phyloP scores from a whole-genome alignment of 2,329 filamentous ascomycete genomes.

The Trichophyton mentagrophytes region DNA sequence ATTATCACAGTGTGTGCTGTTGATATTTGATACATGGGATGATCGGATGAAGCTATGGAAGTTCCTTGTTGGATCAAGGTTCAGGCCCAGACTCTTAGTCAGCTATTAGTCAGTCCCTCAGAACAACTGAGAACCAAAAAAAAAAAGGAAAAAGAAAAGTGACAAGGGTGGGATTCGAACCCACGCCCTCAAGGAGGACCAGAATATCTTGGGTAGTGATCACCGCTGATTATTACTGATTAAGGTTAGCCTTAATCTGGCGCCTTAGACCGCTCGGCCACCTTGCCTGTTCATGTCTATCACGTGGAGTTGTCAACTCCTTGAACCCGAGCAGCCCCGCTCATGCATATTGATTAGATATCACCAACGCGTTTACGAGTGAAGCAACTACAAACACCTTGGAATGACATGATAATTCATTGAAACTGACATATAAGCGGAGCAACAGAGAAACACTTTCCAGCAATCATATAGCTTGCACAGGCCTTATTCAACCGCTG shows the following conservation, averaged over 20 bases:
- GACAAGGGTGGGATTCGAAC: slow-evolving; percentile 5
- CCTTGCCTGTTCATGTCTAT: slow-evolving; percentile 2
- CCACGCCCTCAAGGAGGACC: slow-evolving; percentile 1
- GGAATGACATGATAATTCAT: not conserved
- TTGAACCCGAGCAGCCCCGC: not conserved
- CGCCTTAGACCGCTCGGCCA: slow-evolving; percentile 4
- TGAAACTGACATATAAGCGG: no score
- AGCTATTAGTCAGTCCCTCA: not conserved
- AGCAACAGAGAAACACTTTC: no score
- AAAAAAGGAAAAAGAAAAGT: not conserved
- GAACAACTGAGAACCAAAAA: not conserved
- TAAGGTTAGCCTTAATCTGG: slow-evolving; percentile 4
- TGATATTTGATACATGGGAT: not conserved
- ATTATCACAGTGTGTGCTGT: not conserved
- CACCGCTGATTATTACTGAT: not conserved
- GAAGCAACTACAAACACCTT: not conserved
- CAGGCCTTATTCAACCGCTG: no score
- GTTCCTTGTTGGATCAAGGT: not conserved
- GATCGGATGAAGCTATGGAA: not conserved
- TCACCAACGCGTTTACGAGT: not conserved
- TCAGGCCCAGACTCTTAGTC: not conserved
- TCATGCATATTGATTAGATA: not conserved
- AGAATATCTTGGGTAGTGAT: not conserved
- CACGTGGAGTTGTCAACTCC: not conserved
- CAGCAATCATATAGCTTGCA: no score